Conservation (phyloP, 2,329 filamentous ascomycete species). For the Colletotrichum viniferum region DNA sequence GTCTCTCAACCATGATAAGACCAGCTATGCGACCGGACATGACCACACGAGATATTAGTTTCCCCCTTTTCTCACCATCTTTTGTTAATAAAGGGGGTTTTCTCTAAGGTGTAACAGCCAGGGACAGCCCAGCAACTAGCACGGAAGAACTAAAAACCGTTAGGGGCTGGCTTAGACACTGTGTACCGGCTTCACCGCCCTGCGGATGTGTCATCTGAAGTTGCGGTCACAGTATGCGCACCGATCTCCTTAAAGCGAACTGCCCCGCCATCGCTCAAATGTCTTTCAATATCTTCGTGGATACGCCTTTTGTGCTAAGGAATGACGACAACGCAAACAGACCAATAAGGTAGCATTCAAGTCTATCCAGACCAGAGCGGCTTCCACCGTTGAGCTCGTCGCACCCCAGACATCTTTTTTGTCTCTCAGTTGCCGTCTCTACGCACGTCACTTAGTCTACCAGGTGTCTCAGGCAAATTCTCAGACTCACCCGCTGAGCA, state of each 20-base stretch:
- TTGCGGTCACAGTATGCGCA: conserved; percentile 7
- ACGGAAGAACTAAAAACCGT: conserved; percentile 20
- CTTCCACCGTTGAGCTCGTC: background rate
- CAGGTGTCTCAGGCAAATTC: background rate
- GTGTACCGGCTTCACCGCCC: conserved; percentile 6
- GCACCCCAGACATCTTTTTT: background rate
- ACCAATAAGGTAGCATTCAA: conserved; percentile 5
- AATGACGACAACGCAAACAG: conserved; percentile 19
- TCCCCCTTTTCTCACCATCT: background rate
- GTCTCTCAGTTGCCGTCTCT: background rate
- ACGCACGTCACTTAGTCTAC: background rate
- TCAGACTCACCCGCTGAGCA: background rate
- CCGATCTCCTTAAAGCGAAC: background rate
- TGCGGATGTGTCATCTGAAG: background rate
- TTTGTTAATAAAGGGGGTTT: background rate
- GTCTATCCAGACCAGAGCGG: background rate
- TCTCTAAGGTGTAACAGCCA: background rate
- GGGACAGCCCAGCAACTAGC: background rate
- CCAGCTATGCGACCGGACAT: background rate
- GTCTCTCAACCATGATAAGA: background rate
- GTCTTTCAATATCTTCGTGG: conserved; percentile 18
- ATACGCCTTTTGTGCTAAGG: background rate
- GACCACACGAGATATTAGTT: background rate
- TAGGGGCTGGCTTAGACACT: background rate
- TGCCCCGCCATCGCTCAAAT: conserved; percentile 12